Base-by-base conservation (phyloP, 2,329 filamentous ascomycete genomes). In the Phialemoniopsis sp. region DNA sequence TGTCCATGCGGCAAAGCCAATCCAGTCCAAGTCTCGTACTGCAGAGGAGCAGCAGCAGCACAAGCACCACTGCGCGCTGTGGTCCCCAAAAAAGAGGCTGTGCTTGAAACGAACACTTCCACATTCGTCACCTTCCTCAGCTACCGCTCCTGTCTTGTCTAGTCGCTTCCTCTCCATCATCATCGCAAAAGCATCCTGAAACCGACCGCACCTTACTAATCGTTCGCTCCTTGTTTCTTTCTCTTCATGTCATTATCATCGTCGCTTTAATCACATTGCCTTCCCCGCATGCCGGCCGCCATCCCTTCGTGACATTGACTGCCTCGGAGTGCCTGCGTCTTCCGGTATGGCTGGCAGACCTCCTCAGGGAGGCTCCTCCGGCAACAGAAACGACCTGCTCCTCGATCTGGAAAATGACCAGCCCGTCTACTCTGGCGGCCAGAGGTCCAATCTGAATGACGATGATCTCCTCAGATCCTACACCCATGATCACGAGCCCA, bases 401-500 rank as follows among this genome's bases (percentile, higher is more conserved):
- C 80, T 90, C 58, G 86, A 89, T 60, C 72, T 88, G 48, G 81
- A 87, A 53, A 80, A 85, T 55, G 74, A 83, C 42, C 78, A 82
- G 50, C 81, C 85, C 38, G 60, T 75, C 43, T 95, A 96, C 64
- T 80, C 76, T 59, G 76, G 75, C 49, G 89, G 89, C 46, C 85
- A 89, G 60, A 79, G 81, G 42, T 84, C 89, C 36, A 79, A 52
- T 18, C 44, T 59, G 32, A 62, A 84, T 60, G 89, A 95, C 60
- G 85, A 94, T 50, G 82, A 90, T 49, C 72, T 95, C 35, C 68
- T 91, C 56, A 78, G 81, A 58, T 80, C 80, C 48, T 90, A 88
- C 66, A 78, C 85, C 55, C 80, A 85, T 56, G 75, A 87, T 54
- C 73, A 80, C 46, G 78, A 87, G 48, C 69, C 76, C 51, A 68